phyloP scores from a whole-genome alignment of 2,329 filamentous ascomycete species.

The Talaromyces sp. region DNA sequence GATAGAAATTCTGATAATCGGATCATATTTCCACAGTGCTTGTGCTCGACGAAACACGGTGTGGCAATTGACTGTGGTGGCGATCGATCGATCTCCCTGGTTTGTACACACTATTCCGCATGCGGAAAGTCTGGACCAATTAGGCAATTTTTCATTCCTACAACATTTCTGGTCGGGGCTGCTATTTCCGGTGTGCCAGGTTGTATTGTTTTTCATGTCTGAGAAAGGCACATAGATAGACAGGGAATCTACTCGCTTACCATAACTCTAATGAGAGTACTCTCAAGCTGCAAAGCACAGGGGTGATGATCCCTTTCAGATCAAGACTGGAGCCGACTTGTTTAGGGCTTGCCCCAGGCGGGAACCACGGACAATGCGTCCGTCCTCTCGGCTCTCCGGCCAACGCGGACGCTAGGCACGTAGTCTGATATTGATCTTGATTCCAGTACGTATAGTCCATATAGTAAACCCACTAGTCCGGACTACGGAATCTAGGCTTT shows the following conservation, averaged over 20 bases:
- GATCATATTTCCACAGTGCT: neutral
- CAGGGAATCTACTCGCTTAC: neutral
- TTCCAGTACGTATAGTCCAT: no score
- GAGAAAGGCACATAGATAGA: neutral
- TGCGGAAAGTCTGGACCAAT: neutral
- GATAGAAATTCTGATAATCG: neutral
- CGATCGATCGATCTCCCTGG: neutral
- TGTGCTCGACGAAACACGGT: neutral
- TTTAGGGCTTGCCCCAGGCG: constrained; percentile 3
- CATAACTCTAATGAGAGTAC: neutral
- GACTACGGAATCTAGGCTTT: neutral
- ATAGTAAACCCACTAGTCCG: no score
- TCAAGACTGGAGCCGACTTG: neutral
- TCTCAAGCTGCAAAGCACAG: neutral
- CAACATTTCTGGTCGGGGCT: neutral
- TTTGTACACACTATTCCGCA: neutral
- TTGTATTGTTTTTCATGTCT: neutral
- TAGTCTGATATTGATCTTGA: neutral
- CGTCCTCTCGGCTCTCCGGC: constrained; percentile 6
- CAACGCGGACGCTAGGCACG: neutral
- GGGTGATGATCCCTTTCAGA: neutral
- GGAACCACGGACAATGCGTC: constrained; percentile 4
- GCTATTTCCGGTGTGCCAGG: neutral
- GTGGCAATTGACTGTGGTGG: neutral
- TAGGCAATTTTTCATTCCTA: neutral